A percentile compares a stretch with the other conserved stretches of the same genome.
phyloP scores from a whole-genome alignment of 176 grass and related monocot genomes.

The Oryza officinalis region DNA sequence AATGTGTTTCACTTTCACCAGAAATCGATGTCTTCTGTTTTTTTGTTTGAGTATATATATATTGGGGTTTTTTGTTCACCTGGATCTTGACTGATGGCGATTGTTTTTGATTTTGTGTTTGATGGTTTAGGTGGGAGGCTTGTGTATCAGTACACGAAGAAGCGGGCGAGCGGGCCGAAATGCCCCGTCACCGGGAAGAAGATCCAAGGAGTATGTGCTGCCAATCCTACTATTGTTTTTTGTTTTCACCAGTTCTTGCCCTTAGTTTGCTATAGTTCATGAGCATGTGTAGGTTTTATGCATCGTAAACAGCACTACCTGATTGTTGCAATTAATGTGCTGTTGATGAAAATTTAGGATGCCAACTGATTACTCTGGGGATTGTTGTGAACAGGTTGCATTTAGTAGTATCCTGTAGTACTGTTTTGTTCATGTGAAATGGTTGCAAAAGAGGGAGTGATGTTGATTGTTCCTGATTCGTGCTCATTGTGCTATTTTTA shows the following conservation, averaged over 20 bases:
- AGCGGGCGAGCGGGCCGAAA: slow-evolving; percentile 83
- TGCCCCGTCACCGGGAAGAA: slow-evolving; percentile 87
- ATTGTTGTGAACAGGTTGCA: not conserved
- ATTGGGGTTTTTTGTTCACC: not conserved
- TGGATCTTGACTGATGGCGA: not conserved
- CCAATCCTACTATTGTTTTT: not conserved
- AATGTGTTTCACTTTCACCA: not conserved
- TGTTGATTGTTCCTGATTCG: not conserved
- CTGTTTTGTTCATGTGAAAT: not conserved
- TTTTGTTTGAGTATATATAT: not conserved
- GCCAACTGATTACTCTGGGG: not conserved
- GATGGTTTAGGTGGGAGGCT: slow-evolving; percentile 67
- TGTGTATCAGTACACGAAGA: slow-evolving; percentile 88
- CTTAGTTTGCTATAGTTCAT: not conserved
- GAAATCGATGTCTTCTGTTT: no score
- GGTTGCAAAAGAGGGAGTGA: not conserved
- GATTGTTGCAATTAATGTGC: not conserved
- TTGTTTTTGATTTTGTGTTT: not conserved
- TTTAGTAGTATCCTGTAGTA: not conserved
- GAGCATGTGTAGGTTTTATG: not conserved
- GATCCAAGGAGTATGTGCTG: slow-evolving; percentile 75
- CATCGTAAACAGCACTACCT: not conserved
- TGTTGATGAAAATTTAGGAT: not conserved
- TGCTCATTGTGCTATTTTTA: not conserved
- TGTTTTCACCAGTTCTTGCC: not conserved